Evolutionary conservation across 352 stramenopile genomes (phyloP).

Genomic region (Globisporangium nunn): DNA sequence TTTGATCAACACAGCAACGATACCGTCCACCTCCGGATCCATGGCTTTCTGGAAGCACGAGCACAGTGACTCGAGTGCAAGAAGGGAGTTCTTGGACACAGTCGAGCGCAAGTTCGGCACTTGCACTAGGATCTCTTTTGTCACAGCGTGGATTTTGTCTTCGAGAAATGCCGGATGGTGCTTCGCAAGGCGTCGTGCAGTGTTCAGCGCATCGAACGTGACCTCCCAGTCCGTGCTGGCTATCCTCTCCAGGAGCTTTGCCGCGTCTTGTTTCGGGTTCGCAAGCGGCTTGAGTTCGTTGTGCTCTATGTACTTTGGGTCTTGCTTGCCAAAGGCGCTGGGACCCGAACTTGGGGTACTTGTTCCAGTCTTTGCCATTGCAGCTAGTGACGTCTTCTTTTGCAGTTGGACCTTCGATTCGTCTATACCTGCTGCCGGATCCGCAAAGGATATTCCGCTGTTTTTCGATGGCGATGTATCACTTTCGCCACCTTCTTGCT

Average conservation of each 20-base stretch:
- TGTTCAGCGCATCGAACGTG: constrained; percentile 63
- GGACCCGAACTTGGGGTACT: constrained; percentile 1
- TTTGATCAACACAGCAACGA: constrained; percentile 57
- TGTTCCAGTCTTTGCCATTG: constrained; percentile 1
- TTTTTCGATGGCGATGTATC: not conserved
- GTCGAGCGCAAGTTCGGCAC: constrained; percentile 61
- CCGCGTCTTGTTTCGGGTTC: constrained; percentile 49
- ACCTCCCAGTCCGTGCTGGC: constrained; percentile 43
- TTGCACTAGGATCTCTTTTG: constrained; percentile 50
- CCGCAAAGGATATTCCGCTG: not conserved
- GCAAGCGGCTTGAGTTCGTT: constrained; percentile 51
- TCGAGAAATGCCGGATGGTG: constrained; percentile 45
- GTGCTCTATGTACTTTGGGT: constrained; percentile 53
- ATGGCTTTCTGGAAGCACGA: constrained; percentile 32
- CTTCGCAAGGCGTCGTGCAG: constrained; percentile 37
- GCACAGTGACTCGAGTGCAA: constrained; percentile 62
- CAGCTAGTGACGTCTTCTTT: constrained; percentile 1
- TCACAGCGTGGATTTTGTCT: constrained; percentile 33
- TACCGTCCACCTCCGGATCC: constrained; percentile 50
- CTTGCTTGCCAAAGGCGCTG: constrained; percentile 32
- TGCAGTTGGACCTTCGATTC: not conserved
- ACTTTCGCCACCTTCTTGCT: constrained; percentile 20
- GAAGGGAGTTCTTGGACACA: constrained; percentile 71
- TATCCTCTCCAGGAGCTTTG: constrained; percentile 31
- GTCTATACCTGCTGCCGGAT: not conserved